Conservation (phyloP, 768 basidiomycete species). For the Rhizopogon vinicolor region DNA sequence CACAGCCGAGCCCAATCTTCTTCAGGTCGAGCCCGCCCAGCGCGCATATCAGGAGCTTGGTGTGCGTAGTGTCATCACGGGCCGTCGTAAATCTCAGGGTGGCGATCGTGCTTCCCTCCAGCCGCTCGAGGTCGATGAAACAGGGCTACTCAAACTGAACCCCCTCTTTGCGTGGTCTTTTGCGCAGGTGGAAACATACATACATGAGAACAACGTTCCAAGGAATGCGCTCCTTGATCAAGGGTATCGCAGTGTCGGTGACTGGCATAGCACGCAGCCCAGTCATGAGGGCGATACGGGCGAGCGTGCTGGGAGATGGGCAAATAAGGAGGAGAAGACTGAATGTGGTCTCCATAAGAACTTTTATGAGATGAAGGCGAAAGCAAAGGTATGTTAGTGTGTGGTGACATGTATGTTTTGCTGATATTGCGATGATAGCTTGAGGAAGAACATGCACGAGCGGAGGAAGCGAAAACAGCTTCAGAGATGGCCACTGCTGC, state of each 20-base stretch:
- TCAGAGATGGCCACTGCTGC: not conserved
- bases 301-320: slow-evolving; percentile 92
- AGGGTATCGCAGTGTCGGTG: slow-evolving; percentile 94
- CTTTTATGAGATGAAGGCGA: slow-evolving; percentile 71
- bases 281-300: slow-evolving; percentile 61
- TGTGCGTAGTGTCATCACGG: slow-evolving; percentile 90
- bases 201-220: slow-evolving; percentile 78
- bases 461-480: not conserved
- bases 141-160: slow-evolving; percentile 91
- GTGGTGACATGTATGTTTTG: not conserved
- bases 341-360: slow-evolving; percentile 96
- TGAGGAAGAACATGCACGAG: not conserved
- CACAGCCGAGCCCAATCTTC: not conserved
- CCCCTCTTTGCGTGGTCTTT: slow-evolving; percentile 91
- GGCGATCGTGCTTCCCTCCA: slow-evolving; percentile 78
- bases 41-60: slow-evolving; percentile 78
- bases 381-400: slow-evolving; percentile 33
- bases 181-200: slow-evolving; percentile 76
- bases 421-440: not conserved
- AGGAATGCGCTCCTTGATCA: slow-evolving; percentile 83
- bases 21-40: slow-evolving; percentile 82
- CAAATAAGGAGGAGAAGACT: slow-evolving; percentile 77
- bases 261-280: slow-evolving; percentile 91
- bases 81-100: slow-evolving; percentile 90
- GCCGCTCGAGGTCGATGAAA: slow-evolving; percentile 87